A percentile compares a stretch with the other conserved stretches of the same genome.
These are phyloP conservation scores for Melastoma malabathricum DNA, from an alignment of 345 rosid genomes.

Conservation along the genomic window DNA sequence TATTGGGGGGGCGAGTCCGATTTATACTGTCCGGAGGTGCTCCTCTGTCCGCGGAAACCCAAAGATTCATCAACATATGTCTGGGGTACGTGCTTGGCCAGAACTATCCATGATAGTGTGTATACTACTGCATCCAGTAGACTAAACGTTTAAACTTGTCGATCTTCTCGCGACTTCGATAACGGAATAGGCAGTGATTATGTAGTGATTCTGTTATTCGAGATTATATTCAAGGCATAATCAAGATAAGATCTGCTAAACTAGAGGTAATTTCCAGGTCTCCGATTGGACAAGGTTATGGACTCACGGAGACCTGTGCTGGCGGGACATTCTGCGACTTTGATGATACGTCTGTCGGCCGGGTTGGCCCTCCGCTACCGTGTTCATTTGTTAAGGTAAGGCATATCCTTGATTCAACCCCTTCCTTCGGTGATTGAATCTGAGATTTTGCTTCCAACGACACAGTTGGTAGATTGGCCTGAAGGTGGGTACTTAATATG, in stretches of 20 bases:
- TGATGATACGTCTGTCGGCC: conserved; percentile 91
- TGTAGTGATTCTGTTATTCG: no score
- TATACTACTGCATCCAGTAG: no score
- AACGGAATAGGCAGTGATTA: no score
- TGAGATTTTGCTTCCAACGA: neutral
- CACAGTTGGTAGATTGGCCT: conserved; percentile 93
- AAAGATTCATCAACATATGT: conserved; percentile 97
- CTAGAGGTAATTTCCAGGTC: conserved; percentile 36
- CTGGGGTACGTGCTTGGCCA: conserved; percentile 51
- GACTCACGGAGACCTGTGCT: conserved; percentile 97
- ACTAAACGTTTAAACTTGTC: no score
- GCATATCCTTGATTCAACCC: neutral
- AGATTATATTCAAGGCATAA: conserved; percentile 1
- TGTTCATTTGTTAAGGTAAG: conserved; percentile 85
- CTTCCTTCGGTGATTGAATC: neutral
- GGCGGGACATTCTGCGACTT: conserved; percentile 96
- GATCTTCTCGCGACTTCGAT: no score
- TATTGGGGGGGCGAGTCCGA: conserved; percentile 82
- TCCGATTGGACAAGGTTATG: conserved; percentile 99
- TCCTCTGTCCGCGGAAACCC: conserved; percentile 91
- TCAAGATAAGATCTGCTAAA: conserved; percentile 1
- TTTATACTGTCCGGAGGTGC: conserved; percentile 98
- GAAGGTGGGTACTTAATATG: conserved; percentile 76
- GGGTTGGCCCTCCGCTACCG: conserved; percentile 96
- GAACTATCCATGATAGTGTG: no score